phyloP scores from a whole-genome alignment of 257 asterid species.

The Solanum infundibuliforme region DNA sequence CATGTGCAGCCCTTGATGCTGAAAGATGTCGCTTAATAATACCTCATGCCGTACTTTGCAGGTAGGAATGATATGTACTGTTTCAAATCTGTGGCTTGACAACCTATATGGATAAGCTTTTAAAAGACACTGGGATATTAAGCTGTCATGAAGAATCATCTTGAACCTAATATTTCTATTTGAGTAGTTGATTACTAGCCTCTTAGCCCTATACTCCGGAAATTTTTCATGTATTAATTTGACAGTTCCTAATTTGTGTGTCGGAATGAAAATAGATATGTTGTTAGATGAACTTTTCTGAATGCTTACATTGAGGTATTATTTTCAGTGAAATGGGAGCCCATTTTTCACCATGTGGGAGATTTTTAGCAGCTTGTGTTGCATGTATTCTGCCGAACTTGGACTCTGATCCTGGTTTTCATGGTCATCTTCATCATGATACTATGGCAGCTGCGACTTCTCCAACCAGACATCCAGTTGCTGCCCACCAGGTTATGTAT shows the following conservation, averaged over 20 bases:
- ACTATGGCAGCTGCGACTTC: slow-evolving; percentile 65
- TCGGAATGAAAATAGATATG: neutral
- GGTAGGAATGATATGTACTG: slow-evolving; percentile 30
- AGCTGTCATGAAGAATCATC: neutral
- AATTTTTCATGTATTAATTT: neutral
- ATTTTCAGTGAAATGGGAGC: slow-evolving; percentile 88
- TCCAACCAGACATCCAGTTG: slow-evolving; percentile 91
- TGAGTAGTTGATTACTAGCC: neutral
- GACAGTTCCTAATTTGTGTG: neutral
- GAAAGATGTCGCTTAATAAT: slow-evolving; percentile 69
- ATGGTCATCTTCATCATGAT: slow-evolving; percentile 58
- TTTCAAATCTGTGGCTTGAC: neutral
- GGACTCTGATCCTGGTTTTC: slow-evolving; percentile 63
- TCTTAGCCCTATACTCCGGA: neutral
- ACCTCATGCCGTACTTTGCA: slow-evolving; percentile 94
- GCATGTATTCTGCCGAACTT: slow-evolving; percentile 78
- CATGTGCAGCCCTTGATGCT: slow-evolving; percentile 59
- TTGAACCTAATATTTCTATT: neutral
- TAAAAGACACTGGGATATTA: neutral
- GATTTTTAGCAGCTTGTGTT: slow-evolving; percentile 92
- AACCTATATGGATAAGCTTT: neutral
- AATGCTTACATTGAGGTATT: neutral
- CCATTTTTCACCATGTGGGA: slow-evolving; percentile 93
- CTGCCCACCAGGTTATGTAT: slow-evolving; percentile 82
- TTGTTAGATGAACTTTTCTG: neutral